Evolutionary conservation across 2,329 filamentous ascomycete genomes (phyloP), one percentile per base, ranked within the genome.

Genomic region (Fusarium setosum): DNA sequence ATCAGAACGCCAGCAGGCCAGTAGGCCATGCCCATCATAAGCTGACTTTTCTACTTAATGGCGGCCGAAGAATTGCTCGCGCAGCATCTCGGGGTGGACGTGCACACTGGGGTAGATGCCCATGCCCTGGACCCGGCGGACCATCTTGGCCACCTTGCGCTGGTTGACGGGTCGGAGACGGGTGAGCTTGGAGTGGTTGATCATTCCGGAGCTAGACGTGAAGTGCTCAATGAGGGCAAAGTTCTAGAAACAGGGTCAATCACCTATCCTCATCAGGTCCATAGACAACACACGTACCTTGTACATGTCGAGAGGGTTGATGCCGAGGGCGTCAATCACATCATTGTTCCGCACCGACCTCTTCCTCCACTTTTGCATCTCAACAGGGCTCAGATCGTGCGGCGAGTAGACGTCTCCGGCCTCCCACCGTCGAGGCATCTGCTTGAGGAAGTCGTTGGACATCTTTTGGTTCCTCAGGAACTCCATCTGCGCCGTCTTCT

Each of bases 81-180:
- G 81, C 67, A 97, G 77, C 57, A 97, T 83, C 77, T 96, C 92
- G 4, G 96, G 96, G 80, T 99, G 96, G 68, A 84, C 83, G 81
- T 99, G 92, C 55, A 96, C 91, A 76, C 90, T 96, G 21, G 96
- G 96, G 86, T 98, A 94, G 61, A 98, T 83, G 15, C 96, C 96
- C 74, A 97, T 86, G 2, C 94, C 96, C 72, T 98, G 90, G 18
- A 92, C 91, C 71, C 96, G 87, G 68, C 96, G 85, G 72, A 99
- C 92, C 52, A 96, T 95, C 83, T 96, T 97, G 63, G 95, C 92
- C 75, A 99, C 89, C 81, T 91, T 94, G 69, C 96, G 87, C 83
- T 99, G 96, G 83, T 98, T 98, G 68, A 92, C 91, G 4, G 92
- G 92, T 57, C 93, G 87, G 62, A 99, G 83, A 13, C 93, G 93